These are phyloP conservation scores for Suillus alpinus DNA, from an alignment of 768 basidiomycete species.

Conservation along the genomic window DNA sequence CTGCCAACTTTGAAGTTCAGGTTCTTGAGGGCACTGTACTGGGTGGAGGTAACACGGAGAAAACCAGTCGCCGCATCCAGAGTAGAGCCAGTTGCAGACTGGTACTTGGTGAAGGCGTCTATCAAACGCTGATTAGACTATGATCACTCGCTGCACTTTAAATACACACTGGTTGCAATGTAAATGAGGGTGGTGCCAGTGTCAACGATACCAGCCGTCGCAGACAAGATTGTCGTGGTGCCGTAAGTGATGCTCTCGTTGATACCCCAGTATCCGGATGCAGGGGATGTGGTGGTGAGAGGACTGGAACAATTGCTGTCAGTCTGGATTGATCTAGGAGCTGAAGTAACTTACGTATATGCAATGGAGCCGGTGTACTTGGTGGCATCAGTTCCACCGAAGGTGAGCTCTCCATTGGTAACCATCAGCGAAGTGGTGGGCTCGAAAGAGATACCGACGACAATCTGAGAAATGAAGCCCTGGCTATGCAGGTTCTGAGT, in stretches of 20 bases:
- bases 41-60: conserved; percentile 7
- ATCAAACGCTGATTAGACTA: neutral
- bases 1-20: conserved; percentile 12
- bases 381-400: conserved; percentile 36
- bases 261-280: conserved; percentile 58
- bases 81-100: conserved; percentile 8
- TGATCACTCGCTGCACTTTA: neutral
- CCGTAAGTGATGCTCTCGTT: conserved; percentile 54
- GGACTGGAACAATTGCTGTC: conserved; percentile 29
- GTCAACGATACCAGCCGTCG: conserved; percentile 57
- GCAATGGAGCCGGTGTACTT: conserved; percentile 36
- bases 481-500: conserved; percentile 48
- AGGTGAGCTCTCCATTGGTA: conserved; percentile 54
- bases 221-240: conserved; percentile 40
- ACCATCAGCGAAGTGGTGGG: conserved; percentile 33
- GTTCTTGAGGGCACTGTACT: conserved; percentile 6
- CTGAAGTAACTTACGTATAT: conserved; percentile 36
- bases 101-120: conserved; percentile 28
- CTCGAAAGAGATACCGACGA: conserved; percentile 50
- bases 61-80: conserved; percentile 15
- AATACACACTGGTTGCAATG: conserved; percentile 37
- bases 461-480: conserved; percentile 37
- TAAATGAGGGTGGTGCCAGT: conserved; percentile 57
- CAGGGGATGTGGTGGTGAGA: conserved; percentile 45
- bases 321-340: neutral